Evolutionary conservation across 805 yeast species (phyloP), one percentile per base, ranked within the genome.

Genomic region (Yarrowia sp.): DNA sequence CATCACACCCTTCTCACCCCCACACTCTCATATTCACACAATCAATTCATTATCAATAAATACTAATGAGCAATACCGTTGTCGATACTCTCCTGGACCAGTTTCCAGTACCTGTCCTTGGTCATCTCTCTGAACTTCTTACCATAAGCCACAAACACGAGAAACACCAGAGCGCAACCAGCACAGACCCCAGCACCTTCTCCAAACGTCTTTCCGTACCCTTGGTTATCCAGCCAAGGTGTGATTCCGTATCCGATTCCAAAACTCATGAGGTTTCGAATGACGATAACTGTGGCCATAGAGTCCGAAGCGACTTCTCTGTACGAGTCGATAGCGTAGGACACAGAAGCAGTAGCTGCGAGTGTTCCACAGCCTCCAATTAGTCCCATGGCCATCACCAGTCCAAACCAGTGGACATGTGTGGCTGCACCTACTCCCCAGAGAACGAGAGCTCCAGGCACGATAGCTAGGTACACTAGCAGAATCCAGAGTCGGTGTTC

Each of bases 391-490:
- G 85, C 86, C 68, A 78, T 75, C 38, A 82, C 80, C n/a, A 81
- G 73, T 14, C 84, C 81, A 69, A 83, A 77, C 87, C 87, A 84
- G 58, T 83, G 83, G 5, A 80, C 75, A 12, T 77, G 80, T 56
- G 82, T 79, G 58, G 81, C 79, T 0, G 86, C 85, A 35, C 86
- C 87, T 48, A 84, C 82, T 67, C 87, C 87, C 82, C 85, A 85
- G 2, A 85, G 79, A 68, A 84, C 79, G 22, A 83, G 74, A 1
- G 85, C 80, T 0, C 80, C 78, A 5, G 83, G 83, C 2, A 84
- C 84, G 3, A 84, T 68, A 42, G 83, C 75, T 76, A 78, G 75
- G 70, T 81, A 82, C 11, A 80, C 72, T 1, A 74, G 48, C 63
- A 82, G 70, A 10, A 81, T 80, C 85, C 85, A 85, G 11, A 84